These are phyloP conservation scores for Neopestalotiopsis rosae DNA, from an alignment of 2,329 filamentous ascomycete species.

Conservation along the genomic window DNA sequence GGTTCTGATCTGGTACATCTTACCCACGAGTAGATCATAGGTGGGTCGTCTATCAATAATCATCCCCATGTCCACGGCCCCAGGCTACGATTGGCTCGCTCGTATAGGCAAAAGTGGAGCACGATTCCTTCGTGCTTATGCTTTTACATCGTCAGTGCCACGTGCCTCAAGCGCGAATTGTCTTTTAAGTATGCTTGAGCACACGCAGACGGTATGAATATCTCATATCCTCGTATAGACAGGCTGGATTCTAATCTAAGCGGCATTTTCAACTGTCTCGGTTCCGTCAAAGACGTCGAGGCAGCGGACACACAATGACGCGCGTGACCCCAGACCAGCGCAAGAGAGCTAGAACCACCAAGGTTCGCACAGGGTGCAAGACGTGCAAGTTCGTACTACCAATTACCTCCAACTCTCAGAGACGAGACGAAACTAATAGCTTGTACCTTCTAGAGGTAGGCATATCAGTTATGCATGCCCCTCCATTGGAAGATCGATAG, in stretches of 20 bases:
- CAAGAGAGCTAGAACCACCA: background rate
- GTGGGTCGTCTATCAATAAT: too few species aligned
- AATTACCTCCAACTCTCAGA: background rate
- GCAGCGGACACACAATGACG: background rate
- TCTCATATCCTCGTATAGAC: background rate
- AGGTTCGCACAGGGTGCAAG: background rate
- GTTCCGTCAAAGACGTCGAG: background rate
- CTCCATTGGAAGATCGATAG: background rate
- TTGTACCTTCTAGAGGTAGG: background rate
- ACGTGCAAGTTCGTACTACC: background rate
- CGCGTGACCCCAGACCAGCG: background rate
- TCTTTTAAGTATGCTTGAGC: background rate
- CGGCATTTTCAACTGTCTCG: background rate
- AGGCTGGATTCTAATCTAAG: background rate
- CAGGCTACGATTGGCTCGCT: background rate
- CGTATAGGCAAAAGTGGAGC: constrained; percentile 1
- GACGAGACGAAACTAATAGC: background rate
- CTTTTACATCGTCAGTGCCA: background rate
- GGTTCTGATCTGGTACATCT: too few species aligned
- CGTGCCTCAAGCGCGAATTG: background rate
- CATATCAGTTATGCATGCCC: background rate
- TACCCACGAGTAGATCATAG: too few species aligned
- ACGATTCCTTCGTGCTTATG: background rate
- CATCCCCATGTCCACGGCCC: background rate
- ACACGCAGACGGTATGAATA: background rate